These are phyloP conservation scores for Leucosporidium creatinivorum DNA, from an alignment of 768 basidiomycete species.

Conservation along the genomic window DNA sequence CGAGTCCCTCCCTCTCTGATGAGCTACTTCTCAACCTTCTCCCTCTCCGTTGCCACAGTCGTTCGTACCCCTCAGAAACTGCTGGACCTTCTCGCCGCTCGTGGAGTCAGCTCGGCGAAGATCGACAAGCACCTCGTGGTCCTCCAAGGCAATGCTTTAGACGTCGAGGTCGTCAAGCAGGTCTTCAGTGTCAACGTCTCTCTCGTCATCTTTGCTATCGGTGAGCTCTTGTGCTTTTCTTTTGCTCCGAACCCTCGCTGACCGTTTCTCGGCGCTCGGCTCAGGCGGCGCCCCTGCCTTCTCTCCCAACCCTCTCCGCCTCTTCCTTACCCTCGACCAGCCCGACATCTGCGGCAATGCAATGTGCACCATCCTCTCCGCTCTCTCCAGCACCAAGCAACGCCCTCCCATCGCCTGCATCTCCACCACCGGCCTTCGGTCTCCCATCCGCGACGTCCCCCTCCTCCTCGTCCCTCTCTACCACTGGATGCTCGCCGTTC, in stretches of 20 bases:
- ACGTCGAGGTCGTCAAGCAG: not conserved
- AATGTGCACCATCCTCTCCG: not conserved
- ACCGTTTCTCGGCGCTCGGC: not conserved
- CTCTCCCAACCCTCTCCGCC: not conserved
- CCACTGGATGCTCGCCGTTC: not conserved
- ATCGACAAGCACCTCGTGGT: not conserved
- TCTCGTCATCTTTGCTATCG: not conserved
- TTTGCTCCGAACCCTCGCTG: not conserved
- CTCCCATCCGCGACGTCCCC: not conserved
- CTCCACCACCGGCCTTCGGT: not conserved
- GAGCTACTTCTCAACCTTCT: not conserved
- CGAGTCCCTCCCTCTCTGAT: not conserved
- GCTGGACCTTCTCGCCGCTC: not conserved
- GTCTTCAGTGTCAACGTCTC: not conserved
- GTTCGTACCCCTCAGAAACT: not conserved
- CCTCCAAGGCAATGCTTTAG: not conserved
- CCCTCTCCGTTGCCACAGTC: not conserved
- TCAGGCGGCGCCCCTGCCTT: not conserved
- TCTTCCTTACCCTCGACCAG: slow-evolving; percentile 1
- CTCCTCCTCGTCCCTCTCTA: not conserved
- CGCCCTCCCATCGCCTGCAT: not conserved
- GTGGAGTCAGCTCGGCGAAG: not conserved
- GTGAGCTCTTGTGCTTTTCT: not conserved
- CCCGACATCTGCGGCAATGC: not conserved
- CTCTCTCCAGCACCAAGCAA: not conserved